phyloP scores from a whole-genome alignment of 768 basidiomycete species.

The Termitomyces sp. region DNA sequence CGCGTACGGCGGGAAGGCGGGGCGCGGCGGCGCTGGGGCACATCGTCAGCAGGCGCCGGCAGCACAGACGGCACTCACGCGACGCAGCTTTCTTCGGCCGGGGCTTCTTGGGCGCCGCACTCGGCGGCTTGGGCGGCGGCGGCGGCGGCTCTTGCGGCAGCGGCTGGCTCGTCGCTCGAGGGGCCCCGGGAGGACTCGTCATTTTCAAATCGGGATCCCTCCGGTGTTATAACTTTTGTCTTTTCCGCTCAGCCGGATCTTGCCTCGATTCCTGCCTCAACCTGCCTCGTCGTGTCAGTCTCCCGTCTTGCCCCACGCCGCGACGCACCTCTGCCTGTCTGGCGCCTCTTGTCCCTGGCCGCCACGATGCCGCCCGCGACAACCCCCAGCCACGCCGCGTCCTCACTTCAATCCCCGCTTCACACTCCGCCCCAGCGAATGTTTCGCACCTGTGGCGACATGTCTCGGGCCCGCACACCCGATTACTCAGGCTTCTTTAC shows the following conservation, averaged over 20 bases:
- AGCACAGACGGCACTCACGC: conserved; percentile 16
- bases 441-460: neutral
- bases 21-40: conserved; percentile 42
- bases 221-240: conserved; percentile 38
- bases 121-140: conserved; percentile 38
- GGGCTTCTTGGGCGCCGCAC: conserved; percentile 45
- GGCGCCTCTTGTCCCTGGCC: conserved; percentile 1
- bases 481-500: conserved; percentile 9
- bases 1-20: conserved; percentile 38
- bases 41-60: conserved; percentile 36
- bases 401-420: conserved; percentile 31
- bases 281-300: conserved; percentile 5
- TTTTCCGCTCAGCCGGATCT: neutral
- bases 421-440: conserved; percentile 24
- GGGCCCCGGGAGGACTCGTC: conserved; percentile 49
- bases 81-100: conserved; percentile 48
- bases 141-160: conserved; percentile 46
- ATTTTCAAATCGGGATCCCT: conserved; percentile 33
- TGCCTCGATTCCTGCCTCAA: neutral
- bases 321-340: conserved; percentile 7
- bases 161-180: conserved; percentile 31
- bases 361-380: conserved; percentile 11
- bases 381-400: conserved; percentile 10
- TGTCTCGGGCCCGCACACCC: neutral
- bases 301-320: neutral